Evolutionary conservation across 164 flowering plant species (phyloP).

Genomic region (Akebia trifoliata): DNA sequence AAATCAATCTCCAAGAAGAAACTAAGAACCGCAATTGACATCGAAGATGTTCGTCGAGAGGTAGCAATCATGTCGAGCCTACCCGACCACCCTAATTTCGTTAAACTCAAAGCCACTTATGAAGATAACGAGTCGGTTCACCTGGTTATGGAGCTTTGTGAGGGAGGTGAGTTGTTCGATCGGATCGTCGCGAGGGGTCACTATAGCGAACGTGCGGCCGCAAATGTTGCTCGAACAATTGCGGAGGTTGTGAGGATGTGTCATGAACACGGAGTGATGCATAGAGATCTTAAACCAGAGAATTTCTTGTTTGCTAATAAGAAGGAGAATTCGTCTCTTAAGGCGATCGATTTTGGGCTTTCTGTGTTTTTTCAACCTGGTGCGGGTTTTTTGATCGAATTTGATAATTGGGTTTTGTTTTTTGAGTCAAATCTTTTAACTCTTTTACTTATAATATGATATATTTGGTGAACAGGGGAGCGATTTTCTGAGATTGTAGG

Average conservation of each 20-base stretch:
- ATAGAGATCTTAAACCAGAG: slow-evolving; percentile 94
- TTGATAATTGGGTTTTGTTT: neutral
- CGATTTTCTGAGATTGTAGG: slow-evolving; percentile 83
- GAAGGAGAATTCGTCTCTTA: slow-evolving; percentile 71
- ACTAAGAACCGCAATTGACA: slow-evolving; percentile 76
- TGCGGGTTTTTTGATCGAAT: slow-evolving; percentile 11
- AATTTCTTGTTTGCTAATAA: slow-evolving; percentile 87
- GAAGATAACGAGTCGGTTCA: slow-evolving; percentile 88
- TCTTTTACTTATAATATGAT: too few species aligned
- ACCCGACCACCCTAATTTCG: slow-evolving; percentile 79
- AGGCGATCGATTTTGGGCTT: slow-evolving; percentile 93
- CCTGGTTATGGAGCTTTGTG: slow-evolving; percentile 97
- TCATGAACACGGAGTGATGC: slow-evolving; percentile 87
- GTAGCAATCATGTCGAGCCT: slow-evolving; percentile 81
- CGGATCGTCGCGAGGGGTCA: slow-evolving; percentile 93
- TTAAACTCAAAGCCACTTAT: slow-evolving; percentile 68
- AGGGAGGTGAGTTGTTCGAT: slow-evolving; percentile 94
- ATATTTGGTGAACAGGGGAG: slow-evolving; percentile 30
- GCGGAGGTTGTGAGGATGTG: slow-evolving; percentile 95
- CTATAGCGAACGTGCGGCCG: slow-evolving; percentile 89
- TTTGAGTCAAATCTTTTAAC: neutral
- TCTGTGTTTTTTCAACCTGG: slow-evolving; percentile 85
- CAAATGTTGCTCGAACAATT: slow-evolving; percentile 63
- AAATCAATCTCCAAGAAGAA: slow-evolving; percentile 91
- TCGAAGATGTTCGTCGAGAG: slow-evolving; percentile 89